Evolutionary conservation across 2,329 filamentous ascomycete genomes (phyloP), one percentile per base, ranked within the genome.

Genomic region (Aspergillus udagawae): DNA sequence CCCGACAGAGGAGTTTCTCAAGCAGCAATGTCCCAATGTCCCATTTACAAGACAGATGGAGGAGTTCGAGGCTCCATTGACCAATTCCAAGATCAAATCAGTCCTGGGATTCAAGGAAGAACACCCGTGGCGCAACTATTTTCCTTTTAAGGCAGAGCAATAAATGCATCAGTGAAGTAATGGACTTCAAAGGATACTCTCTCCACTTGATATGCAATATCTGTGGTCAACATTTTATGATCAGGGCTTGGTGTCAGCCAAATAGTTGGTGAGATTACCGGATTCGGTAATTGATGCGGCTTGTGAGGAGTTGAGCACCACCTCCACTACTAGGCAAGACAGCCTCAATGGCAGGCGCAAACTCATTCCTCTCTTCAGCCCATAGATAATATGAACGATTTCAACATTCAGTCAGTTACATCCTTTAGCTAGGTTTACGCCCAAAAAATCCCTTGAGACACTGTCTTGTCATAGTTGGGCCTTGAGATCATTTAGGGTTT

Each of bases 41-140:
- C 75, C 77, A 1, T 75, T 87, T 47, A 83, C 78, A 27, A 72
- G 83, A 51, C 78, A 84, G 57, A 79, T 87, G 80, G 83, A 71
- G 0, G 79, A 82, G 56, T 82, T 73, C 62, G 85, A 87, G 69
- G 84, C 83, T 2, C 85, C 84, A 27, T 69, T 87, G 63, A 82
- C 79, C 51, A 88, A 87, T 65, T 70, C 74, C 63, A 87, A 87
- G 76, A 83, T 85, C 44, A 78, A 75, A 52, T 79, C 83, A 48
- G 73, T 86, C 52, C 63, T 87, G 55, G 83, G 83, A 0, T 87
- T 85, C 65, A 75, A 77, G 63, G 83, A 87, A 62, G 75, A 81
- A 52, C 83, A 86, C 68, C 60, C 57, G 9, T 70, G 67, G 68
- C 56, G 42, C 42, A 45, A 45, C 3, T 45, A 45, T 45, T 45